Conservation (phyloP, 2,329 filamentous ascomycete species). For the Alternaria tenuissima region DNA sequence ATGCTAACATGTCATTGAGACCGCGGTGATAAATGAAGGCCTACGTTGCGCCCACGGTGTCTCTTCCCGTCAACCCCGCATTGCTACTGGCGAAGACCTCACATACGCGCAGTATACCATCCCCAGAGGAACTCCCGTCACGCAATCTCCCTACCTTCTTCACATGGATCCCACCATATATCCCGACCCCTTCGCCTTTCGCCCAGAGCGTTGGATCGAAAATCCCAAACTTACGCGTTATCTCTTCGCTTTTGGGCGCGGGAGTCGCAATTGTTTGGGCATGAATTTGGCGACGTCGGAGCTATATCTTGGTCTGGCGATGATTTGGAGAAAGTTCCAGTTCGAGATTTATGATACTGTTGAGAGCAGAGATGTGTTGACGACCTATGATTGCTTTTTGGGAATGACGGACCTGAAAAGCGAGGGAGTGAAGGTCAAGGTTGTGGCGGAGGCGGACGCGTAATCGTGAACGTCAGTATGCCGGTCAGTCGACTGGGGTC, state of each 20-base stretch:
- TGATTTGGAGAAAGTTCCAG: conserved; percentile 13
- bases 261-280: conserved; percentile 20
- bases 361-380: not conserved
- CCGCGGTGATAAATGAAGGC: conserved; percentile 17
- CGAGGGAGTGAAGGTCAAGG: not conserved
- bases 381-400: not conserved
- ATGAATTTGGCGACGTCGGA: conserved; percentile 25
- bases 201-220: conserved; percentile 41
- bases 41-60: conserved; percentile 35
- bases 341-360: conserved; percentile 15
- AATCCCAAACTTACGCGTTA: conserved; percentile 14
- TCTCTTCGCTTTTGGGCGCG: conserved; percentile 19
- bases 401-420: not conserved
- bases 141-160: conserved; percentile 39
- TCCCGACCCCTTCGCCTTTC: conserved; percentile 28
- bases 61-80: conserved; percentile 31
- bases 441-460: not conserved
- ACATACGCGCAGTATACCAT: conserved; percentile 23
- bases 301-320: conserved; percentile 17
- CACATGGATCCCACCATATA: conserved; percentile 38
- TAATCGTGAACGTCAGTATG: not conserved
- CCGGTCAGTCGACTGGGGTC: too few relatives aligned
- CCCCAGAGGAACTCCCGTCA: conserved; percentile 39
- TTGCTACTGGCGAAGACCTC: conserved; percentile 29
- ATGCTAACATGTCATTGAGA: not conserved